Evolutionary conservation across 1,284 basidiomycete genomes (phyloP).

Genomic region (Ceratobasidium sp.): DNA sequence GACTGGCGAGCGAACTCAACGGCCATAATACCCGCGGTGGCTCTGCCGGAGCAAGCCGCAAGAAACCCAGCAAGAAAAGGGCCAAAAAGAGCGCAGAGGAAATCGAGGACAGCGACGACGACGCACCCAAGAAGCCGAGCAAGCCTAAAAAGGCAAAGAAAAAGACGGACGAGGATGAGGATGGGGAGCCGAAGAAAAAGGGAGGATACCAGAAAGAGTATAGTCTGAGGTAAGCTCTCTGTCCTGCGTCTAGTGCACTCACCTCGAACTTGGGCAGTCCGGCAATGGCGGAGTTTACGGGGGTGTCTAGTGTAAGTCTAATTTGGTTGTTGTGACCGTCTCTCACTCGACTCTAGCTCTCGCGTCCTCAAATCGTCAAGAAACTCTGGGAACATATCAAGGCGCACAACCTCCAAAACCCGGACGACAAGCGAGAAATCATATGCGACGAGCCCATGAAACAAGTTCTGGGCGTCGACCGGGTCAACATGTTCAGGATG

Average conservation of each 20-base stretch:
- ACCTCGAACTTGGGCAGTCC: slow-evolving; percentile 23
- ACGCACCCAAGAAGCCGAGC: slow-evolving; percentile 39
- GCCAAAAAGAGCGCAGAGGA: slow-evolving; percentile 63
- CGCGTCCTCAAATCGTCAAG: slow-evolving; percentile 88
- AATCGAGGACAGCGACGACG: slow-evolving; percentile 54
- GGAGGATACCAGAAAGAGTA: slow-evolving; percentile 82
- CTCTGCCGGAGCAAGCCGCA: slow-evolving; percentile 51
- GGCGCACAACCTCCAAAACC: slow-evolving; percentile 77
- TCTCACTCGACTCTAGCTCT: slow-evolving; percentile 66
- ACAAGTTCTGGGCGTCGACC: slow-evolving; percentile 61
- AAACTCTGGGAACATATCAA: slow-evolving; percentile 87
- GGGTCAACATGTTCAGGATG: slow-evolving; percentile 87
- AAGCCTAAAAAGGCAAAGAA: slow-evolving; percentile 44
- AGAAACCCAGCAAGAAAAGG: slow-evolving; percentile 54
- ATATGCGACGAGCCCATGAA: slow-evolving; percentile 74
- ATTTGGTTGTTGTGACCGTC: slow-evolving; percentile 32
- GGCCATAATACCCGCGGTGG: slow-evolving; percentile 46
- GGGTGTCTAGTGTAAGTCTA: background rate
- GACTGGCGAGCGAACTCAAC: slow-evolving; percentile 74
- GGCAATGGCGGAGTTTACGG: slow-evolving; percentile 33
- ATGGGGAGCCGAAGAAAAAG: slow-evolving; percentile 51
- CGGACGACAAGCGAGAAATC: slow-evolving; percentile 78
- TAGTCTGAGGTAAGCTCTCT: slow-evolving; percentile 63
- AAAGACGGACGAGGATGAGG: slow-evolving; percentile 40
- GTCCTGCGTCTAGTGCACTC: slow-evolving; percentile 20